A percentile compares a stretch with the other conserved stretches of the same genome.
phyloP scores from a whole-genome alignment of 805 yeast species.

The Yarrowia osloensis region DNA sequence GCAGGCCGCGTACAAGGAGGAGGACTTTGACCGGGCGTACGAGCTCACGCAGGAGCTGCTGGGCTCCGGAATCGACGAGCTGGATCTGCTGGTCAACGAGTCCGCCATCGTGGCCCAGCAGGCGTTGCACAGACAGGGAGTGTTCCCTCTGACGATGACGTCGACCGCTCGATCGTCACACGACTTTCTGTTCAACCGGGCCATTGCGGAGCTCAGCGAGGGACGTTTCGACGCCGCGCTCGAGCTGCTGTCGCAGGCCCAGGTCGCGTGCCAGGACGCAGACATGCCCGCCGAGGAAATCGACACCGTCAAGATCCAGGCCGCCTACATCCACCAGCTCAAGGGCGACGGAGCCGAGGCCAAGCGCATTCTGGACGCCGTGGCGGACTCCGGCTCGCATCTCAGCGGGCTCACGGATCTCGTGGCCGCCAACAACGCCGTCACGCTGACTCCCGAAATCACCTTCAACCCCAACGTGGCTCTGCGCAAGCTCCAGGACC shows the following conservation, averaged over 20 bases:
- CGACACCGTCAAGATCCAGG: conserved; percentile 60
- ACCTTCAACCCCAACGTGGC: conserved; percentile 35
- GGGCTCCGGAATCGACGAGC: conserved; percentile 42
- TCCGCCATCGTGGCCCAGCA: conserved; percentile 62
- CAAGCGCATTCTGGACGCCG: conserved; percentile 43
- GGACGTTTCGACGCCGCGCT: conserved; percentile 49
- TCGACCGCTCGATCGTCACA: conserved; percentile 43
- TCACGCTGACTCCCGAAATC: conserved; percentile 9
- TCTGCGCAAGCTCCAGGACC: conserved; percentile 32
- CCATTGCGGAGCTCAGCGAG: conserved; percentile 52
- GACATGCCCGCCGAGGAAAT: conserved; percentile 55
- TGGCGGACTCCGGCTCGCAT: conserved; percentile 37
- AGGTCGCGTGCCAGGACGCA: conserved; percentile 46
- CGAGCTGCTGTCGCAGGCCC: conserved; percentile 50
- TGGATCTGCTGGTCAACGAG: conserved; percentile 62
- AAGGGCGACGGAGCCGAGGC: conserved; percentile 47
- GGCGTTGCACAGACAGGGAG: conserved; percentile 34
- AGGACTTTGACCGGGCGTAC: conserved; percentile 49
- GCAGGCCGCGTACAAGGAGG: conserved; percentile 55
- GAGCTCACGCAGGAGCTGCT: conserved; percentile 49
- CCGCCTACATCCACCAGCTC: conserved; percentile 54
- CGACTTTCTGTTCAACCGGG: conserved; percentile 62
- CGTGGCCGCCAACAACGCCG: conserved; percentile 19
- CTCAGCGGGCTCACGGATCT: conserved; percentile 31
- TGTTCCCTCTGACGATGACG: conserved; percentile 32